Evolutionary conservation across 768 basidiomycete species (phyloP), one percentile per base, ranked within the genome.

Genomic region (Stropharia rugosoannulata): DNA sequence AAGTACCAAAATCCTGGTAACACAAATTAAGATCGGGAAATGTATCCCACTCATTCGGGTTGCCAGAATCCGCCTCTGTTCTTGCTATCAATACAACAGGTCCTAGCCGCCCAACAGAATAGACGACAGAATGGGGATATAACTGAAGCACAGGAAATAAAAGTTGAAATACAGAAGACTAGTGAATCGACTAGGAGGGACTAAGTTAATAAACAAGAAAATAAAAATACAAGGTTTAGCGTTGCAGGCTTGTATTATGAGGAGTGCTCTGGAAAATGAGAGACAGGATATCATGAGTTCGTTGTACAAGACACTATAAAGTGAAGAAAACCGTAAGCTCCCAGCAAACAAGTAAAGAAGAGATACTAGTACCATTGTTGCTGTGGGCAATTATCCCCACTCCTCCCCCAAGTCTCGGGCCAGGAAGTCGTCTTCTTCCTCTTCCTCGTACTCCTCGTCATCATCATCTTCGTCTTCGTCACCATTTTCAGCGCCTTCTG

Each of bases 341-440:
- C 16, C 36, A 39, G 22, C 5, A 39, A 50, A 50, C 22, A 22
- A 22, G 22, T 22, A 22, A 19, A 50, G n/a, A 39, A 38, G n/a
- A 27, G 22, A 38, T 32, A 50, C 39, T 11, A 32, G 25, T 32
- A 27, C 27, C 15, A 27, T 13, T 12, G 22, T 7, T 6, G 25
- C 22, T 8, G 13, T 10, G 29, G n/a, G 40, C 40, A 44, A 62
- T 70, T 85, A 91, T 82, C 88, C 86, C 83, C 80, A 83, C 57
- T 90, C 89, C 66, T 87, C 87, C 65, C 84, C 87, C 61, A 92
- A 74, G 64, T 88, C 90, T 38, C 85, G 78, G n/a, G 89, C 84
- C n/a, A 91, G 73, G 66, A 90, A 90, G 66, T 91, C 89, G 40
- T 90, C 89, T 4, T 89, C 88, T 1, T 81, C 79, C 1, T 78